Percentiles rank a stretch among this genome's conserved stretches.
Evolutionary conservation across 2,329 filamentous ascomycete genomes (phyloP).

Genomic region (Davidsoniella virescens): DNA sequence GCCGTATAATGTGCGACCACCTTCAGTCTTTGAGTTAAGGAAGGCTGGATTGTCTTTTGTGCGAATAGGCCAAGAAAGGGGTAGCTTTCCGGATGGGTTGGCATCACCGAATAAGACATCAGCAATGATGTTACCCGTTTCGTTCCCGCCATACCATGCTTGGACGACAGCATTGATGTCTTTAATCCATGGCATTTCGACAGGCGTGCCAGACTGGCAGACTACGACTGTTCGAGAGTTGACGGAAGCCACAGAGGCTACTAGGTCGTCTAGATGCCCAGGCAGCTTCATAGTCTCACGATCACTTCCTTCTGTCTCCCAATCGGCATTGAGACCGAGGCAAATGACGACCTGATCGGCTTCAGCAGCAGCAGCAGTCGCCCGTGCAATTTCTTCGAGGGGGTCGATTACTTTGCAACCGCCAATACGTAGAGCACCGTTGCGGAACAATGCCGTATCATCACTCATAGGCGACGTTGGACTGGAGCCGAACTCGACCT

Average conservation of each 20-base stretch:
- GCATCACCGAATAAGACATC: slow-evolving; percentile 60
- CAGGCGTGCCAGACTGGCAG: slow-evolving; percentile 61
- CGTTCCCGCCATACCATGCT: slow-evolving; percentile 79
- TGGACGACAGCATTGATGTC: slow-evolving; percentile 42
- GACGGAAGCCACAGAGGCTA: slow-evolving; percentile 45
- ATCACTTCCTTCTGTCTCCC: slow-evolving; percentile 67
- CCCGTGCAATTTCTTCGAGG: slow-evolving; percentile 44
- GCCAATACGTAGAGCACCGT: slow-evolving; percentile 46
- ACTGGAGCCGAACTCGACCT: slow-evolving; percentile 43
- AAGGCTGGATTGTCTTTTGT: slow-evolving; percentile 55
- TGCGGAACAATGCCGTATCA: slow-evolving; percentile 36
- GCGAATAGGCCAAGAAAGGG: slow-evolving; percentile 53
- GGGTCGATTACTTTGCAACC: slow-evolving; percentile 41
- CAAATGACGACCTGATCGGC: slow-evolving; percentile 67
- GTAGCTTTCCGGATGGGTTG: slow-evolving; percentile 61
- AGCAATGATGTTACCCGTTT: slow-evolving; percentile 65
- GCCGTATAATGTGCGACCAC: slow-evolving; percentile 56
- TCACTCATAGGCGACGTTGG: slow-evolving; percentile 38
- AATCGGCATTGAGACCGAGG: slow-evolving; percentile 63
- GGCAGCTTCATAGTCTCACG: slow-evolving; percentile 66
- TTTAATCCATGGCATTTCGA: slow-evolving; percentile 52
- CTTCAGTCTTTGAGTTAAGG: slow-evolving; percentile 57
- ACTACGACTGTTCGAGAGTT: slow-evolving; percentile 59
- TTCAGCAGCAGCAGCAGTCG: slow-evolving; percentile 48
- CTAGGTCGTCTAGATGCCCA: slow-evolving; percentile 52